These are phyloP conservation scores for Globisporangium alternatum DNA, from an alignment of 352 stramenopile genomes.

Conservation along the genomic window DNA sequence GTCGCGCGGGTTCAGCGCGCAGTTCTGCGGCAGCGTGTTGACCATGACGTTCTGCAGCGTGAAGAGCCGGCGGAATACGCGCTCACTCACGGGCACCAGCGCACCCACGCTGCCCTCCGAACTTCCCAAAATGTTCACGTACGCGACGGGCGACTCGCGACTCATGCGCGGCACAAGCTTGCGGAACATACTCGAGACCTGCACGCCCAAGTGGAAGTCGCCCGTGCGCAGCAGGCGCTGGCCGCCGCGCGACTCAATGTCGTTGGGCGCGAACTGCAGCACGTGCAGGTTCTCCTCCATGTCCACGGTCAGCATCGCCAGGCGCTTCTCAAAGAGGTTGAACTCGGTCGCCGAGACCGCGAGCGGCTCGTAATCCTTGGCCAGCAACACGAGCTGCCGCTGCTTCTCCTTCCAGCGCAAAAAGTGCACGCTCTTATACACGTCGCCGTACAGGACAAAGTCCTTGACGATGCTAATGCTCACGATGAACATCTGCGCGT, in stretches of 20 bases:
- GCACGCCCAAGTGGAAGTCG: constrained; percentile 81
- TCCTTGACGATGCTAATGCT: constrained; percentile 81
- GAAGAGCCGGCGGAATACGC: constrained; percentile 82
- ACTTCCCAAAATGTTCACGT: constrained; percentile 78
- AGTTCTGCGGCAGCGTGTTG: constrained; percentile 84
- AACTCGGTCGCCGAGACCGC: constrained; percentile 79
- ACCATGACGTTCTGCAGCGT: constrained; percentile 90
- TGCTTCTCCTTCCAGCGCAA: constrained; percentile 84
- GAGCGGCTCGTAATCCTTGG: constrained; percentile 86
- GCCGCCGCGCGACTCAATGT: constrained; percentile 82
- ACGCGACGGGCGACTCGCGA: constrained; percentile 29
- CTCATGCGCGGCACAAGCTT: constrained; percentile 46
- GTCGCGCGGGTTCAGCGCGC: constrained; percentile 80
- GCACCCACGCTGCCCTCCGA: constrained; percentile 76
- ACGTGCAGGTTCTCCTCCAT: constrained; percentile 87
- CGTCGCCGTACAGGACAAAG: constrained; percentile 84
- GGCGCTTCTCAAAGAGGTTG: constrained; percentile 69
- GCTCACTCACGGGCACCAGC: constrained; percentile 75
- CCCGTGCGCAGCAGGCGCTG: constrained; percentile 76
- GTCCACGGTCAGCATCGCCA: constrained; percentile 73
- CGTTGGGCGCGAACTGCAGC: constrained; percentile 81
- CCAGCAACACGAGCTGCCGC: constrained; percentile 72
- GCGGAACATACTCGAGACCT: constrained; percentile 75
- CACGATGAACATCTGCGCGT: constrained; percentile 87
- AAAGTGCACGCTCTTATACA: constrained; percentile 90